Base-by-base conservation (phyloP, 495 filamentous ascomycete genomes). In the Lasiosphaeriaceae sp. region DNA sequence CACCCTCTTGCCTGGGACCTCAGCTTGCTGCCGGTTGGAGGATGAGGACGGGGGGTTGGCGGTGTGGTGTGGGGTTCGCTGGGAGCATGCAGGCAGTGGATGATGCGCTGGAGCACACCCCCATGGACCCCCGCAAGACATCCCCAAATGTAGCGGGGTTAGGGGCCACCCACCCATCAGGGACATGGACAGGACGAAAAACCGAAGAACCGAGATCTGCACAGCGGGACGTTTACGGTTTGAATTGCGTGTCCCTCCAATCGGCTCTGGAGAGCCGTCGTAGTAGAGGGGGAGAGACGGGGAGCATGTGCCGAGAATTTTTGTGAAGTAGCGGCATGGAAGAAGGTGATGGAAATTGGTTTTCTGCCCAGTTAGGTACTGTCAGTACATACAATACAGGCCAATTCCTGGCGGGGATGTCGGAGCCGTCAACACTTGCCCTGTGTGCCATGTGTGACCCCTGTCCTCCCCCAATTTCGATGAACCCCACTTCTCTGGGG, bases 381-480 rank as follows among this genome's bases (percentile, higher is more conserved):
- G 34, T 8, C 8, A 37, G 34, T 9, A 1, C 14, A 14, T 8
- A 43, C 39, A 17, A 5, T 43, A 12, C n/a, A 43, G 14, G n/a
- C n/a, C n/a, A n/a, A 12, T 43, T n/a, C 39, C 12, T 41, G 17
- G 19, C 52, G 57, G 57, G 57, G 57, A 59, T 50, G 43, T 56
- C 57, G 57, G 57, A 59, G 57, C 57, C 57, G 46, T 8, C 16
- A 22, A 37, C 16, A 31, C 26, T 31, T 31, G 26, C 26, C 26
- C 9, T 31, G 3, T 31, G 26, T 3, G 4, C 3, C 9, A 9
- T 3, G 26, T 3, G 26, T 31, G 26, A 9, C 26, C 9, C 26
- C 26, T 9, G 3, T 4, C 4, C 4, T 31, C 9, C 26, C 26
- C 26, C 9, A 31, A 31, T 31, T 31, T 31, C 26, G 26, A 31